Evolutionary conservation across 129 eudicot genomes (phyloP), one percentile per base, ranked within the genome.

Genomic region (Mikania micrantha): DNA sequence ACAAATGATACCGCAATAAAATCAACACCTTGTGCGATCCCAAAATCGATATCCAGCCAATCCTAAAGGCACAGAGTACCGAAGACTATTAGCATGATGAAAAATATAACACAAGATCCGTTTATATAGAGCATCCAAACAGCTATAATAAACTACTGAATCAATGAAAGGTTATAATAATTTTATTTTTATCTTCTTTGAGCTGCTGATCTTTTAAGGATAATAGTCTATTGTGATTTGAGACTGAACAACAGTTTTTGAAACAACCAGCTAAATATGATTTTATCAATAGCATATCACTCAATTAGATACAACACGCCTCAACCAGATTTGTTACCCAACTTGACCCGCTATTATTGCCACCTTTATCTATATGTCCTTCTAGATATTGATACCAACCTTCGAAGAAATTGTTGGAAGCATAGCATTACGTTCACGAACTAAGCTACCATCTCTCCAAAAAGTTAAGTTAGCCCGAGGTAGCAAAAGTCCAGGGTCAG

Each of bases 21-120:
- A 67, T 94, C 99, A 59, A 94, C 99, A 64, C 99, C 99, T 79
- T 94, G 88, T 12, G 97, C 86, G 9, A 87, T 86, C 70, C 97
- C 99, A 62, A 94, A 94, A 64, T 89, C 99, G 60, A 94, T 94
- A 71, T 94, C 99, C 87, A 89, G 67, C 97, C 99, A 94, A 83
- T 94, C 99, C 99, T 93, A 65, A 40, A 71, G 48, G 62, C 31
- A 65, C 20, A 47, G 60, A 74, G 29, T 9, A 49, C 36, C 21
- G 31, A 41, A 44, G 9, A 22, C 11, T 36, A 32, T 73, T 36
- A 73, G 67, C 31, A 45, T 32, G 9, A 36, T 3, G 2, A 7
- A 48, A 34, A 4, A 9, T 25, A 62, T 25, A 63, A 48, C 31
- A 22, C n/a, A 22, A n/a, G 40, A 44, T 28, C 39, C 29, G 25